Evolutionary conservation across 2,329 filamentous ascomycete genomes (phyloP).

Genomic region (Hypoxylon sp.): DNA sequence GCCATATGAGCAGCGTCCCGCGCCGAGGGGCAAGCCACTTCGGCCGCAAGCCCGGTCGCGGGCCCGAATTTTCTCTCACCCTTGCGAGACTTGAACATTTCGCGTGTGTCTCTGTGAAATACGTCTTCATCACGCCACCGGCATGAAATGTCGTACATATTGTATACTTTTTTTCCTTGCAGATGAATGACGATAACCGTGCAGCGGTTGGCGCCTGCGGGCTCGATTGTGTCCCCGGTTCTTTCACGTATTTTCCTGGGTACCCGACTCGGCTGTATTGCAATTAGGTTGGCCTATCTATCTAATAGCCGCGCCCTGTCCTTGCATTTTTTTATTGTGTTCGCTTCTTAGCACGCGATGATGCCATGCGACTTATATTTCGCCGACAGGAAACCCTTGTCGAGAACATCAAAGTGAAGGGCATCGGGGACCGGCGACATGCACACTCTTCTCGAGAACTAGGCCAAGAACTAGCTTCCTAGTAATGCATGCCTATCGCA

Average conservation of each 20-base stretch:
- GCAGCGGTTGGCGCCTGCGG: conserved; percentile 44
- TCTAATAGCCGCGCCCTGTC: conserved; percentile 46
- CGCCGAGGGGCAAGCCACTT: conserved; percentile 42
- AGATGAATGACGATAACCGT: conserved; percentile 47
- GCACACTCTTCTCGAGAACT: conserved; percentile 16
- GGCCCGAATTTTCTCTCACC: conserved; percentile 31
- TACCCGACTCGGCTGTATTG: conserved; percentile 52
- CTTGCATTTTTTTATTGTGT: conserved; percentile 37
- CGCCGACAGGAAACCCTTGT: conserved; percentile 46
- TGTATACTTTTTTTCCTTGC: conserved; percentile 35
- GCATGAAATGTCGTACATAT: conserved; percentile 20
- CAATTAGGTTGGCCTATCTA: conserved; percentile 38
- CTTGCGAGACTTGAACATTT: conserved; percentile 16
- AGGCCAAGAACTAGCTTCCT: conserved; percentile 15
- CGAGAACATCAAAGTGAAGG: conserved; percentile 30
- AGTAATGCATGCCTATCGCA: conserved; percentile 10
- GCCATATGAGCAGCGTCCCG: conserved; percentile 42
- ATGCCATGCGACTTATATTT: conserved; percentile 50
- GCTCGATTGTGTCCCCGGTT: conserved; percentile 40
- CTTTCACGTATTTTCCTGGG: conserved; percentile 43
- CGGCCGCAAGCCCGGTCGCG: conserved; percentile 43
- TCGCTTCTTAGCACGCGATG: conserved; percentile 42
- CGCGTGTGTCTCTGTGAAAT: conserved; percentile 20
- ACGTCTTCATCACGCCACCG: conserved; percentile 40
- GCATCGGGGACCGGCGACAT: conserved; percentile 24